A percentile compares a stretch with the other conserved stretches of the same genome.
Conservation (phyloP, 2,329 filamentous ascomycete genomes). For the Botrytis sinoallii region DNA sequence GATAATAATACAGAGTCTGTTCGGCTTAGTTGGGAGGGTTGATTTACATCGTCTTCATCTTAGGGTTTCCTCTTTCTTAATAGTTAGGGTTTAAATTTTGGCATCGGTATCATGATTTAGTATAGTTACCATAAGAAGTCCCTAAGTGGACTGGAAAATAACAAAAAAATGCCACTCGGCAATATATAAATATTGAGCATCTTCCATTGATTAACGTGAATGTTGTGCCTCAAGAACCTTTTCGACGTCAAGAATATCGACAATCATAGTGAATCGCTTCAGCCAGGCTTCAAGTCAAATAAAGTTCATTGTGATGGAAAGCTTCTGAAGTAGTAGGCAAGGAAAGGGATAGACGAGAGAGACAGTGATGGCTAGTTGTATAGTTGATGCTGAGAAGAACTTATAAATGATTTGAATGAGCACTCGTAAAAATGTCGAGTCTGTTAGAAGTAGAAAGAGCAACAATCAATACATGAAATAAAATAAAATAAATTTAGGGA, state of each 20-base stretch:
- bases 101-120: constrained; percentile 21
- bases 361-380: neutral
- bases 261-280: neutral
- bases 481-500: neutral
- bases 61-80: neutral
- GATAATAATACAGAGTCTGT: constrained; percentile 12
- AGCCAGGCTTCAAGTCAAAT: neutral
- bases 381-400: neutral
- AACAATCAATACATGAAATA: neutral
- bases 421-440: too few relatives aligned
- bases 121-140: constrained; percentile 21
- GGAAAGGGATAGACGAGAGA: neutral
- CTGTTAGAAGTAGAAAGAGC: neutral
- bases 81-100: constrained; percentile 15
- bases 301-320: neutral
- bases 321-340: neutral
- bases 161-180: constrained; percentile 29
- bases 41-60: neutral
- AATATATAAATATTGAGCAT: constrained; percentile 7
- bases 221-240: neutral
- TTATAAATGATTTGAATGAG: neutral
- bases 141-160: constrained; percentile 20
- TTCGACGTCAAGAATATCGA: neutral
- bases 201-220: neutral
- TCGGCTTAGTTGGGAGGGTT: constrained; percentile 19